These are phyloP conservation scores for Penicillium alfredii DNA, from an alignment of 495 filamentous ascomycete genomes.

Conservation along the genomic window DNA sequence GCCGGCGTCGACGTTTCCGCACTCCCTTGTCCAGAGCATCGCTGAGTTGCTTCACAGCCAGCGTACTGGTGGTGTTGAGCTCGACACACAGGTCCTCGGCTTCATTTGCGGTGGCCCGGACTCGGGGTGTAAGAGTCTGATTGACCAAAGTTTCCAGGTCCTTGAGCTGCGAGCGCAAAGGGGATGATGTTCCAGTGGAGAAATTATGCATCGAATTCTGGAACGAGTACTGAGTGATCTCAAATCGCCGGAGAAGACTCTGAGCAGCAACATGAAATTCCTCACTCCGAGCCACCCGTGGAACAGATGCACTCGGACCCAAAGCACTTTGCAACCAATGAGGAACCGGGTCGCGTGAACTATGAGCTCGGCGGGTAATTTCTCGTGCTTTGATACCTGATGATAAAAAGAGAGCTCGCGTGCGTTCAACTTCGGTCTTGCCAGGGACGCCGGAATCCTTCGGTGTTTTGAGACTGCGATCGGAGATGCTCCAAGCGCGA, in stretches of 20 bases:
- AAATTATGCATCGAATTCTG: slow-evolving; percentile 50
- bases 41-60: slow-evolving; percentile 69
- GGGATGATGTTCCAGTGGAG: slow-evolving; percentile 35
- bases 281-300: slow-evolving; percentile 50
- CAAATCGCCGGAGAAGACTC: slow-evolving; percentile 52
- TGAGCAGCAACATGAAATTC: slow-evolving; percentile 66
- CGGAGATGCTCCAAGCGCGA: slow-evolving; percentile 64
- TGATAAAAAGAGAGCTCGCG: slow-evolving; percentile 67
- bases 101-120: slow-evolving; percentile 61
- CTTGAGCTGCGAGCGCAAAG: slow-evolving; percentile 42
- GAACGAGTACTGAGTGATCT: slow-evolving; percentile 47
- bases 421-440: slow-evolving; percentile 67
- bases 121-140: slow-evolving; percentile 55
- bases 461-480: slow-evolving; percentile 41
- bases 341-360: slow-evolving; percentile 34
- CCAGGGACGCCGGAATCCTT: slow-evolving; percentile 30
- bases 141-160: slow-evolving; percentile 46
- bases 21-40: slow-evolving; percentile 70
- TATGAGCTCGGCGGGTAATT: slow-evolving; percentile 59
- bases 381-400: slow-evolving; percentile 82
- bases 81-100: slow-evolving; percentile 70
- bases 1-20: slow-evolving; percentile 60
- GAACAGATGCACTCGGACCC: slow-evolving; percentile 25
- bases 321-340: slow-evolving; percentile 33
- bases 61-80: slow-evolving; percentile 64